Evolutionary conservation across 2,329 filamentous ascomycete genomes (phyloP), one percentile per base, ranked within the genome.

Genomic region (Colletotrichum horii): DNA sequence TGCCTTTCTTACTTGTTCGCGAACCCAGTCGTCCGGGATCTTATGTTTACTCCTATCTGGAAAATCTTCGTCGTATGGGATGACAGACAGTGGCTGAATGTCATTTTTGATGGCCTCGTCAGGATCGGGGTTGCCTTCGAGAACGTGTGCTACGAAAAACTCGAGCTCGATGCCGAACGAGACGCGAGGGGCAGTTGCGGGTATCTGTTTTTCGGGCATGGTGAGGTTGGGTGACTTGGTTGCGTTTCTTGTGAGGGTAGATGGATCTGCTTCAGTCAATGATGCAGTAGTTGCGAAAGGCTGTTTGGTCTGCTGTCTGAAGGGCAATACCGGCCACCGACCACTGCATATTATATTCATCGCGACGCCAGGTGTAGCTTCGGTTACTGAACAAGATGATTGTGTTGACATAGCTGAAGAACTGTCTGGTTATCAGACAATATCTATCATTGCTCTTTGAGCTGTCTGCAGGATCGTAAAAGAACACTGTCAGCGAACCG

Each of bases 131-230:
- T 77, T 77, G 15, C 67, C 71, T 12, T 55, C 66, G 14, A 38
- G n/a, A 6, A 79, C 26, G 28, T 77, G 76, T 62, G 80, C 73
- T 26, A 76, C 76, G 55, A 79, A 66, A 70, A 78, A 78, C 74
- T 79, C 79, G 30, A 81, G 77, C 68, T 83, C 82, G 22, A 83
- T 70, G 19, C 83, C 81, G 14, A 81, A 78, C 3, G 80, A 83
- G 19, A 78, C 77, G 24, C 77, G 78, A 38, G 78, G 71, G 15
- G 71, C 68, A 34, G 65, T 74, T 22, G 75, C 70, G 24, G 65
- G 48, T 30, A 15, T 72, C 52, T 65, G 48, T 19, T 22, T 11
- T 32, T 12, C 22, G 19, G 16, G n/a, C 70, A 74, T 74, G 19
- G 32, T 43, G 19, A 15, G 62, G 26, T 14, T 26, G 24, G 6